These are phyloP conservation scores for Hirsutella thompsonii DNA, from an alignment of 2,329 filamentous ascomycete species.

Conservation along the genomic window DNA sequence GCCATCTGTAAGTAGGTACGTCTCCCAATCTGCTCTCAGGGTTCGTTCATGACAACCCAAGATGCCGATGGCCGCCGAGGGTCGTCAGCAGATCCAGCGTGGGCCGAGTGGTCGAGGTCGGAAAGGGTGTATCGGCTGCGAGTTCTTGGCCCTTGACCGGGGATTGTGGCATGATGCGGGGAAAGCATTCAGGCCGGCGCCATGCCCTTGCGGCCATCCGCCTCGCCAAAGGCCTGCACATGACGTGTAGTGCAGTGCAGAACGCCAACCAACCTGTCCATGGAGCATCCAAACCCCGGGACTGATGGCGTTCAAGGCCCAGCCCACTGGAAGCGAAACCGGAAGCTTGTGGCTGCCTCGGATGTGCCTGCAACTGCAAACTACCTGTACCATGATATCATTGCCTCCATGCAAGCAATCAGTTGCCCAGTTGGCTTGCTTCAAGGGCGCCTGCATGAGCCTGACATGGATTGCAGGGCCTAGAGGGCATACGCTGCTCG, in stretches of 20 bases:
- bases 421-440: neutral
- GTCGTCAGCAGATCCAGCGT: neutral
- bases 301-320: neutral
- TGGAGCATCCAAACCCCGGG: neutral
- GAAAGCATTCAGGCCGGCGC: neutral
- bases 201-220: neutral
- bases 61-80: neutral
- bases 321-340: neutral
- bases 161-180: neutral
- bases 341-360: neutral
- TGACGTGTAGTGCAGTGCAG: neutral
- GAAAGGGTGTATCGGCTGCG: neutral
- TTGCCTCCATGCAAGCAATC: conserved; percentile 4
- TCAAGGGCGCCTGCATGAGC: too few species aligned
- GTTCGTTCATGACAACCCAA: neutral
- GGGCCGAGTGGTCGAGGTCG: neutral
- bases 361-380: neutral
- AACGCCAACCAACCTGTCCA: neutral
- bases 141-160: neutral
- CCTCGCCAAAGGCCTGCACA: neutral
- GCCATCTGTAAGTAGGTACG: neutral
- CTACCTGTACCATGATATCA: conserved; percentile 20
- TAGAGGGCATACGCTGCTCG: neutral
- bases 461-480: neutral
- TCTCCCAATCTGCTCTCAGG: too few species aligned